phyloP scores from a whole-genome alignment of 73 alveolate species.

The Paramecium caudatum region DNA sequence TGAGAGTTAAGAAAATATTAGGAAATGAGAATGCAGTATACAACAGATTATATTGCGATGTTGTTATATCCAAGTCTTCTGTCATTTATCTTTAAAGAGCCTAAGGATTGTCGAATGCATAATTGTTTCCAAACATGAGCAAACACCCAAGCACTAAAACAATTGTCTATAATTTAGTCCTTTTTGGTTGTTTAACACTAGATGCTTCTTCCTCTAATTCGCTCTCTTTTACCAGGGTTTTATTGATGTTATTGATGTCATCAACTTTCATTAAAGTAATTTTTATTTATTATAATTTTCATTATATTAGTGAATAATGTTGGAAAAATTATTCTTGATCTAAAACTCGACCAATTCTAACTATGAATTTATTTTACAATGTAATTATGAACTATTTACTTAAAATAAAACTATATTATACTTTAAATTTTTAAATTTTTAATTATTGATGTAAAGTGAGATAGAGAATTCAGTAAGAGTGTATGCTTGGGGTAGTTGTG shows the following conservation, averaged over 20 bases:
- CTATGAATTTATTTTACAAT: too few species aligned
- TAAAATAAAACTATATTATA: too few species aligned
- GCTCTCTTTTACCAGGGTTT: not conserved
- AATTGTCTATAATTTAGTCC: not conserved
- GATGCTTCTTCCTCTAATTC: not conserved
- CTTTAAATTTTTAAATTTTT: too few species aligned
- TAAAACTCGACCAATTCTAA: too few species aligned
- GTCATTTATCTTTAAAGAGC: conserved; percentile 19
- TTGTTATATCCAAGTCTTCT: conserved; percentile 23
- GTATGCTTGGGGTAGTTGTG: conserved; percentile 83
- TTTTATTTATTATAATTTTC: too few species aligned
- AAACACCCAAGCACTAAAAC: conserved; percentile 36
- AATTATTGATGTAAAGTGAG: conserved; percentile 50
- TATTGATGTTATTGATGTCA: conserved; percentile 43
- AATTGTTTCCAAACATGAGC: conserved; percentile 62
- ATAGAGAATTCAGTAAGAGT: conserved; percentile 65
- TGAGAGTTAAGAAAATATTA: conserved; percentile 44
- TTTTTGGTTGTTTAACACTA: not conserved
- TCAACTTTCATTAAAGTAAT: conserved; percentile 53
- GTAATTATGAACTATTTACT: too few species aligned
- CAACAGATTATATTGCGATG: conserved; percentile 4
- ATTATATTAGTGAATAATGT: too few species aligned
- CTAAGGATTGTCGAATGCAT: conserved; percentile 63
- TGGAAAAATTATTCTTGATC: too few species aligned
- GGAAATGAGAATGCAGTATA: conserved; percentile 68